These are phyloP conservation scores for Sphaerulina vaccinii DNA, from an alignment of 2,329 filamentous ascomycete species.

Conservation along the genomic window DNA sequence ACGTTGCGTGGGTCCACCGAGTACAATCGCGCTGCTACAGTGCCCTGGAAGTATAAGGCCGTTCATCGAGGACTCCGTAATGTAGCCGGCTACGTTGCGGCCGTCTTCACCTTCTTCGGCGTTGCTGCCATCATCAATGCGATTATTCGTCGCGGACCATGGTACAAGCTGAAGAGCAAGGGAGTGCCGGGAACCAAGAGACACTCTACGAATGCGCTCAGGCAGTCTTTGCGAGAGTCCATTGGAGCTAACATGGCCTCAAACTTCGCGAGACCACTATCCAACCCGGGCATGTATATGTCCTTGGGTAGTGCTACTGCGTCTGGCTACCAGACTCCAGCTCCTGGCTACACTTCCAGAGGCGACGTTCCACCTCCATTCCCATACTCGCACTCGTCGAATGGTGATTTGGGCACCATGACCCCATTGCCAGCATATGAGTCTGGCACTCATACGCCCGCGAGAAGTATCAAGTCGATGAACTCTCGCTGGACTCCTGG, in stretches of 20 bases:
- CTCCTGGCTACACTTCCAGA: slow-evolving; percentile 22
- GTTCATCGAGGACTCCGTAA: slow-evolving; percentile 21
- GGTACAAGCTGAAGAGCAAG: slow-evolving; percentile 28
- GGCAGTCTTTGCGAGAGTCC: slow-evolving; percentile 23
- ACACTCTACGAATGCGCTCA: slow-evolving; percentile 18
- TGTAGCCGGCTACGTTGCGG: slow-evolving; percentile 31
- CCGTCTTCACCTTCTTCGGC: slow-evolving; percentile 31
- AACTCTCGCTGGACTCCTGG: slow-evolving; percentile 5
- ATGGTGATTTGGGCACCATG: slow-evolving; percentile 14
- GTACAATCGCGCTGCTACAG: slow-evolving; percentile 21
- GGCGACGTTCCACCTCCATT: slow-evolving; percentile 6
- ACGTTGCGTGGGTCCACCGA: slow-evolving; percentile 29
- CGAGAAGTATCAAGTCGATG: slow-evolving; percentile 3
- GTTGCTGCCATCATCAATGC: slow-evolving; percentile 31
- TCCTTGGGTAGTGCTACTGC: neutral
- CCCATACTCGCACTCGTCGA: neutral
- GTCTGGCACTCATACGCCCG: slow-evolving; percentile 1
- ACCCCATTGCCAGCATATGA: slow-evolving; percentile 25
- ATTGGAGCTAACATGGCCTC: slow-evolving; percentile 10
- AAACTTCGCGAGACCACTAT: slow-evolving; percentile 12
- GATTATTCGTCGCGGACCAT: slow-evolving; percentile 31
- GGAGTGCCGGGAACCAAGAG: slow-evolving; percentile 21
- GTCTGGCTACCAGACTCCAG: slow-evolving; percentile 21
- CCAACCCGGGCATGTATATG: neutral
- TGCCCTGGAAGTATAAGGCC: slow-evolving; percentile 21